Evolutionary conservation across 306 rosid species (phyloP), one percentile per base, ranked within the genome.

Genomic region (Begonia masoniana): DNA sequence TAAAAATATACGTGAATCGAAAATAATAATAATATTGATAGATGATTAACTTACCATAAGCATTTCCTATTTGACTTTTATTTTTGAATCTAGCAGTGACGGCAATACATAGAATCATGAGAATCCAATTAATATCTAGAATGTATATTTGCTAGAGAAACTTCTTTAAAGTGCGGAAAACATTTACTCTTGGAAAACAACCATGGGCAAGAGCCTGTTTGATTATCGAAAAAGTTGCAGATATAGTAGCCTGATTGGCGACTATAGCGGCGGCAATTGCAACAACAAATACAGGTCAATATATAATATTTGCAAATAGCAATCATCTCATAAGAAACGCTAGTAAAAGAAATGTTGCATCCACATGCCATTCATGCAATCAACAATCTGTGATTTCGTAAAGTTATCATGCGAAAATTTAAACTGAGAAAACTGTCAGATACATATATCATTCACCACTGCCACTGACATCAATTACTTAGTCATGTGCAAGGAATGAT

Each of bases 171-270:
- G 96, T 91, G 67, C 86, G 74, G 39, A 91, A 79, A 57, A 91
- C 88, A 78, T 86, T 91, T 59, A 91, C 99, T 68, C 99, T 79
- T 10, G 96, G 99, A 71, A 91, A 91, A 58, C 94, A 91, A 57
- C 99, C 96, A 54, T 66, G 94, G 13, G 99, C 84, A 73, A 77
- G 85, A 64, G 99, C 99, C 72, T 91, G 96, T 86, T 91, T 86
- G 67, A 86, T 76, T 56, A 91, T 65, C 7, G 96, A 82, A 77
- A 81, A 91, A 9, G 96, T 83, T 54, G 99, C 96, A n/a, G 82
- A 66, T 65, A 91, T 83, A 16, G 96, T 91, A 42, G 96, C 94
- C 64, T 91, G 99, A 68, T 93, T 91, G 41, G 94, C 99, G 57
- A 91, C 96, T 66, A 86, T 21, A 51, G 99, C 99, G 51, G 99